Base-by-base conservation (phyloP, 2,329 filamentous ascomycete species). In the Calonectria henricotiae region DNA sequence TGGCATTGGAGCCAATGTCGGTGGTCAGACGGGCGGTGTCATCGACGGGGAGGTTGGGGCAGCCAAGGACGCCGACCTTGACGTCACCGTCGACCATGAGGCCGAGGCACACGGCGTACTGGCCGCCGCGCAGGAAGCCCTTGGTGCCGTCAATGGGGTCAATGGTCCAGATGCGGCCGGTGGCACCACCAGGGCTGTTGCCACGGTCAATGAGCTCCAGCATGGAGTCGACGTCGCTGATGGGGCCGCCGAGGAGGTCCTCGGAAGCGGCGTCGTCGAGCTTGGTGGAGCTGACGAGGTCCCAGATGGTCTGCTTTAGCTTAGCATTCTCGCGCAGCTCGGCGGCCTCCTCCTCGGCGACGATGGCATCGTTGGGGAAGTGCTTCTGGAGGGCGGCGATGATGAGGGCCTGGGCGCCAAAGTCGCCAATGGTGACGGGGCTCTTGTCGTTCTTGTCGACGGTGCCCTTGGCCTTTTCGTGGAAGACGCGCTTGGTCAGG, bases 111-210 rank as follows among this genome's bases (percentile, higher is more conserved):
- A 99, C 95, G 66, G 96, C 97, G 81, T 99, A 99, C 85, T 99
- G 96, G 44, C 95, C 97, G 64, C 96, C 96, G 72, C 97, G 90
- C 71, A 99, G 87, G 86, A 99, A 99, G 35, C 96, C 97, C 85
- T 98, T 98, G 65, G 96, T 99, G 75, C 96, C 96, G 83, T 99
- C 96, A 73, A 99, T 98, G 70, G 96, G 96, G 83, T 99, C 96
- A 68, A 99, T 91, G 46, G 96, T 94, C 96, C 96, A 99, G 82
- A 98, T 94, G 75, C 96, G 89, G 72, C 94, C 95, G 74, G 86
- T 88, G 71, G 85, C 82, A 32, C 94, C 94, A 70, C 94, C 94
- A 68, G 89, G 84, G 83, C 91, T 94, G 80, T 89, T 89, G 47
- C 92, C 92, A 71, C 83, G 82, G 84, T 94, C 92, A 74, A 94